Evolutionary conservation across 2,329 filamentous ascomycete species (phyloP).

Genomic region (Fusarium nanum): DNA sequence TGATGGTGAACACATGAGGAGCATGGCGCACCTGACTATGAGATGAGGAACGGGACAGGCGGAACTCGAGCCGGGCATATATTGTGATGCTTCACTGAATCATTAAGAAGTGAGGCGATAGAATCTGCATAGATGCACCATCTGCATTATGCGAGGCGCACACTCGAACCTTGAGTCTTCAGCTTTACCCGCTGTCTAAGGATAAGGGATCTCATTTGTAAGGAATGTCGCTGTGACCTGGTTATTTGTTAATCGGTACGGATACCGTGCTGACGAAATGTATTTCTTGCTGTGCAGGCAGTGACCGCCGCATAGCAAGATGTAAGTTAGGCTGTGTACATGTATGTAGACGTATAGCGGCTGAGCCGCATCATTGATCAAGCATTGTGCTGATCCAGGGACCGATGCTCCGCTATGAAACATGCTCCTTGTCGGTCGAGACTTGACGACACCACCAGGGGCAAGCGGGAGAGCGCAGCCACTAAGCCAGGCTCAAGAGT

Average conservation of each 20-base stretch:
- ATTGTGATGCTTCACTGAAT: constrained; percentile 3
- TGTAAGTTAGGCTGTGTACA: background rate
- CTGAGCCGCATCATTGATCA: constrained; percentile 8
- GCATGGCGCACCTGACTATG: constrained; percentile 10
- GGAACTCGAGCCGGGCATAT: constrained; percentile 14
- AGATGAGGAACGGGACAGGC: constrained; percentile 11
- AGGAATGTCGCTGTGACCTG: background rate
- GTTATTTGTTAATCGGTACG: background rate
- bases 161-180: background rate
- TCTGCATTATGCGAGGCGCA: background rate
- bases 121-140: background rate
- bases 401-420: constrained; percentile 23
- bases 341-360: background rate
- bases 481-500: background rate
- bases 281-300: background rate
- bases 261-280: background rate
- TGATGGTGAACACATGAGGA: constrained; percentile 10
- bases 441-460: background rate
- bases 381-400: constrained; percentile 16
- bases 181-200: background rate
- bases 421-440: background rate
- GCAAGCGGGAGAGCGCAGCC: background rate
- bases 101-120: constrained; percentile 14
- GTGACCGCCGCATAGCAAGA: background rate
- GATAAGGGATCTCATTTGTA: background rate